Evolutionary conservation across 805 yeast genomes (phyloP), one percentile per base, ranked within the genome.

Genomic region (Lipomyces oligophaga): DNA sequence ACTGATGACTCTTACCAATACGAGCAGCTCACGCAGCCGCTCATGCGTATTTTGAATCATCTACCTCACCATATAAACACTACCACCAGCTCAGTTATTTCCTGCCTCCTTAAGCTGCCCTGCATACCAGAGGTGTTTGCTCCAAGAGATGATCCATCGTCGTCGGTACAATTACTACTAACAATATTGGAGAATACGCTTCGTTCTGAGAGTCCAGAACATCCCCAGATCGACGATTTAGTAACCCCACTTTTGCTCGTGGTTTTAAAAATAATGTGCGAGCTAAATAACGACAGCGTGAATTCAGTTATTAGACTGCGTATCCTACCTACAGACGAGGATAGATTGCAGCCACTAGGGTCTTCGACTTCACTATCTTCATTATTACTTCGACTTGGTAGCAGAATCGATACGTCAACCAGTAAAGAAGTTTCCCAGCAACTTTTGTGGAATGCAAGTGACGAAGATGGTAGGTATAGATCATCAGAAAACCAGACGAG

Each of bases 311-410:
- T 49, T 22, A 40, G 36, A 4, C 13, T 25, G 2, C 34, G 21
- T n/a, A 26, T 49, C 7, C 27, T 49, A 3, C 49, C 54, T 1
- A 16, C 41, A 3, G 47, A 37, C 4, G 26, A 4, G 5, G 64
- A 61, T 42, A 55, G 64, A 3, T 42, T 55, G n/a, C 28, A 38
- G 15, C 57, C 54, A 8, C 43, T 61, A n/a, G 63, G 62, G 3
- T 22, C 44, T 24, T 28, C 57, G 3, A 41, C 53, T 10, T 39
- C 58, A 4, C 35, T 60, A 4, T 48, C 53, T 19, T 43, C 60
- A 24, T 26, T 38, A n/a, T 47, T 61, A 16, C 50, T 61, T 7
- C 56, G 43, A 38, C 43, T 56, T 15, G 44, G 52, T 7, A 45
- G 45, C 11, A 54, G 54, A 34, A 56, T 61, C 3, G 34, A 39